Conservation (phyloP, 768 basidiomycete species). For the Lactifluus volemus region DNA sequence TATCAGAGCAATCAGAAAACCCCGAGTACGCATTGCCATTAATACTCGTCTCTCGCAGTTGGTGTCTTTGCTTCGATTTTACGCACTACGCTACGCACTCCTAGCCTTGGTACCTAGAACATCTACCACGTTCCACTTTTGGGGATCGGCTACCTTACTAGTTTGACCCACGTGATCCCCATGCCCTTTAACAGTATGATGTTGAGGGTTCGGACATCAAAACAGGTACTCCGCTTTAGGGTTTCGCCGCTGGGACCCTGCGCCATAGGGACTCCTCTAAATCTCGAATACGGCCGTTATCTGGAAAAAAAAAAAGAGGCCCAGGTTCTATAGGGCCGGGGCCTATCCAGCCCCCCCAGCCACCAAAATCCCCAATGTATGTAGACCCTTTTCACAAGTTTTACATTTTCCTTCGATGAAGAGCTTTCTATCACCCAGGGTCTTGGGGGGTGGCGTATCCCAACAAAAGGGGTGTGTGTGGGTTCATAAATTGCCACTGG, state of each 20-base stretch:
- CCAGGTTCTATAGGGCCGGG: not conserved
- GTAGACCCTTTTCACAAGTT: not conserved
- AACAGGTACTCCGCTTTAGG: not conserved
- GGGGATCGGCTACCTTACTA: not conserved
- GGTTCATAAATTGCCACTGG: too few relatives aligned
- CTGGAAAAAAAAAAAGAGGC: too few relatives aligned
- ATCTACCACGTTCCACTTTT: not conserved
- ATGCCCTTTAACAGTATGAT: constrained; percentile 1
- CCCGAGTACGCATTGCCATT: not conserved
- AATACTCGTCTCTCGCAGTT: constrained; percentile 1
- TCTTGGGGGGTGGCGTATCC: too few relatives aligned
- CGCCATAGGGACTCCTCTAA: too few relatives aligned
- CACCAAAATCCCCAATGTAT: not conserved
- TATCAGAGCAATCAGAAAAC: not conserved
- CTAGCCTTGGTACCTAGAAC: not conserved
- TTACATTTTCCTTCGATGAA: not conserved
- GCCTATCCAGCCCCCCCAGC: not conserved
- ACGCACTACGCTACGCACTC: not conserved
- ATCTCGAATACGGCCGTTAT: too few relatives aligned
- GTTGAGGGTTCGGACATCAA: not conserved
- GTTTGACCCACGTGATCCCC: not conserved
- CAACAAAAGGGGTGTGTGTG: too few relatives aligned
- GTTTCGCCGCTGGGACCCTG: not conserved
- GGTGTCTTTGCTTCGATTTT: constrained; percentile 4
- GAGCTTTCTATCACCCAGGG: not conserved